Percentiles rank a stretch among this genome's conserved stretches.
Conservation (phyloP, 2,329 filamentous ascomycete genomes). For the Claviceps capensis region DNA sequence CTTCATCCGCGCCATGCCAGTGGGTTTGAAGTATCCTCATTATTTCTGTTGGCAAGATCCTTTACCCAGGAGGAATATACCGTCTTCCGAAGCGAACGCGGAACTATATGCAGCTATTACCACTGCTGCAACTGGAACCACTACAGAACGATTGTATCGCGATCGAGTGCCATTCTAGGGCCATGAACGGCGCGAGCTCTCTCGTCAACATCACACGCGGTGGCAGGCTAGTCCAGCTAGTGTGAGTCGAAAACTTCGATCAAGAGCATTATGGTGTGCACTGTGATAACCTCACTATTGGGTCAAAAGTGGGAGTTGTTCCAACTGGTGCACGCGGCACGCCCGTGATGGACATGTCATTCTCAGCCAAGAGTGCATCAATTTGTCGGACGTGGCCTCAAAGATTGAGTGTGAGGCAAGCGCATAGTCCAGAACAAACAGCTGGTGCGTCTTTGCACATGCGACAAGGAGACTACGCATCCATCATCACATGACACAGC, state of each 20-base stretch:
- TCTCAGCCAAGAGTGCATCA: conserved; percentile 41
- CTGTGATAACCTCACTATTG: no score
- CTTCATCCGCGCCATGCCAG: no score
- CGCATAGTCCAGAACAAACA: conserved; percentile 40
- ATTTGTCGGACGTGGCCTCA: conserved; percentile 42
- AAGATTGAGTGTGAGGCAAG: conserved; percentile 39
- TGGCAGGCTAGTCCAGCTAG: conserved; percentile 33
- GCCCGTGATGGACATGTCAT: conserved; percentile 38
- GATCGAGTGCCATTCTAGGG: conserved; percentile 16
- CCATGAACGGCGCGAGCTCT: conserved; percentile 28
- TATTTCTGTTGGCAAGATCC: no score
- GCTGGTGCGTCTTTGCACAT: conserved; percentile 44
- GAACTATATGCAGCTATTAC: no score
- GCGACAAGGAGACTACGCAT: conserved; percentile 31
- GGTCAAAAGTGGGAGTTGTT: conserved; percentile 5
- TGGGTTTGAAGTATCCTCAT: no score
- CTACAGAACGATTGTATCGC: no score
- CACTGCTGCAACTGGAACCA: no score
- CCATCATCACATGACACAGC: conserved; percentile 24
- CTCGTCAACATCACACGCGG: conserved; percentile 37
- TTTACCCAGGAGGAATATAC: no score
- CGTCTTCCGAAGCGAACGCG: no score
- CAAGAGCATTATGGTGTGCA: no score
- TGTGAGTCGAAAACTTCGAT: conserved; percentile 11
- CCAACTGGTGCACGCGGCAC: conserved; percentile 26